Conservation (phyloP, 495 filamentous ascomycete species). For the Chaetomium tenue region DNA sequence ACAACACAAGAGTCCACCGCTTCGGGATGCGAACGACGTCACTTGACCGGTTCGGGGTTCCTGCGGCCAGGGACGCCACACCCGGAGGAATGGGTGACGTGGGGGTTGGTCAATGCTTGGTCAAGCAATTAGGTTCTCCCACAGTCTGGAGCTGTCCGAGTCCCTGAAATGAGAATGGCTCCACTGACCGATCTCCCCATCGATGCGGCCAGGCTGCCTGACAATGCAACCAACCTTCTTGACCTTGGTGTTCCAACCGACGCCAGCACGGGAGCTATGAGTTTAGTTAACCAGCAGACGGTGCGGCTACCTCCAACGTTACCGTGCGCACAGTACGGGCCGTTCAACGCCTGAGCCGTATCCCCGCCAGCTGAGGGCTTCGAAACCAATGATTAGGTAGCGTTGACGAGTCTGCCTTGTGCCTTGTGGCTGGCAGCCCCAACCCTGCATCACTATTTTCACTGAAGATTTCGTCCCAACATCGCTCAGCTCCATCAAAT, state of each 20-base stretch:
- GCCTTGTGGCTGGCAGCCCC: not conserved
- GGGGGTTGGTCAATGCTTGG: conserved; percentile 1
- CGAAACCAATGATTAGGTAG: too few species aligned
- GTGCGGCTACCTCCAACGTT: too few species aligned
- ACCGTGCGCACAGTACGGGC: not conserved
- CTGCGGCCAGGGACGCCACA: conserved; percentile 3
- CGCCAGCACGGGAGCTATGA: too few species aligned
- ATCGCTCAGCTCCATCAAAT: not conserved
- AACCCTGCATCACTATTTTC: not conserved
- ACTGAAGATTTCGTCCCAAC: not conserved
- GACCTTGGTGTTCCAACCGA: too few species aligned
- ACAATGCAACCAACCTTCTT: too few species aligned
- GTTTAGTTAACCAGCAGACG: too few species aligned
- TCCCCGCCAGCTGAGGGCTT: too few species aligned
- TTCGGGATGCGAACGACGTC: not conserved
- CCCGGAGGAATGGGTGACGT: conserved; percentile 4
- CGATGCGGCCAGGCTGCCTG: too few species aligned
- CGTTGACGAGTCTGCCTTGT: not conserved
- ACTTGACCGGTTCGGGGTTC: not conserved
- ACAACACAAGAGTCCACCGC: not conserved
- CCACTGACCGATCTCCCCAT: not conserved
- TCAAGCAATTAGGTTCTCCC: too few species aligned
- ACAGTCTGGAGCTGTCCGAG: not conserved
- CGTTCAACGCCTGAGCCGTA: not conserved
- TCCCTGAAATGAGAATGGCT: conserved; percentile 6